phyloP scores from a whole-genome alignment of 148 eudicot species.

The Dysphania ambrosioides region DNA sequence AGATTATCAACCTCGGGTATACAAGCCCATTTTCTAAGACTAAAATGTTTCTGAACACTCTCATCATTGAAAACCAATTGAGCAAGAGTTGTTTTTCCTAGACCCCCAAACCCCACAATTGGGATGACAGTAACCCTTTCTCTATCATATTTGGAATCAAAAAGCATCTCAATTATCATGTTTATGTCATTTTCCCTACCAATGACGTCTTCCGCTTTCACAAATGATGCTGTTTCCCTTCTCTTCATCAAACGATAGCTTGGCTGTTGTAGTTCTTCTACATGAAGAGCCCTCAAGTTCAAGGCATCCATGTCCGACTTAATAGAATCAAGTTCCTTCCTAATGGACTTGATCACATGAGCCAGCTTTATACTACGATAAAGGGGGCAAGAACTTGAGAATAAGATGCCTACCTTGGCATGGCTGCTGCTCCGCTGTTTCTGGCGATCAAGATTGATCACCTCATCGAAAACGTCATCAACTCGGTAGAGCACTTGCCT shows the following conservation, averaged over 20 bases:
- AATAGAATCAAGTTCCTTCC: slow-evolving; percentile 2
- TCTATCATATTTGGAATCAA: slow-evolving; percentile 9
- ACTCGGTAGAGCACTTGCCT: not conserved
- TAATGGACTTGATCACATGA: slow-evolving; percentile 12
- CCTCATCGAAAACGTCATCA: slow-evolving; percentile 9
- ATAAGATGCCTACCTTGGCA: not conserved
- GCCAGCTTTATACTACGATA: slow-evolving; percentile 1
- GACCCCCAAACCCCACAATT: slow-evolving; percentile 22
- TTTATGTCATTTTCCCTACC: slow-evolving; percentile 8
- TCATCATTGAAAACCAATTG: slow-evolving; percentile 15
- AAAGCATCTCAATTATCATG: slow-evolving; percentile 2
- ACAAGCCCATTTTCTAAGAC: slow-evolving; percentile 7
- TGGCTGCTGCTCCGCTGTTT: not conserved
- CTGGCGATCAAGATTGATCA: not conserved
- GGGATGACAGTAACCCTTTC: slow-evolving; percentile 12
- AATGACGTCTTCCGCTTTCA: not conserved
- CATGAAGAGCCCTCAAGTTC: not conserved
- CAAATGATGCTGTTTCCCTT: slow-evolving; percentile 19
- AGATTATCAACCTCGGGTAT: slow-evolving; percentile 12
- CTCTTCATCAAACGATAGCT: not conserved
- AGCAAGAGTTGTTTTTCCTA: slow-evolving; percentile 17
- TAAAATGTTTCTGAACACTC: slow-evolving; percentile 8
- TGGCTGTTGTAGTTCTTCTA: not conserved
- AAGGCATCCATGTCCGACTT: slow-evolving; percentile 13
- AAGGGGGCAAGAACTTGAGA: not conserved